Conservation (phyloP, 2,329 filamentous ascomycete genomes). For the Colletotrichum sp. region DNA sequence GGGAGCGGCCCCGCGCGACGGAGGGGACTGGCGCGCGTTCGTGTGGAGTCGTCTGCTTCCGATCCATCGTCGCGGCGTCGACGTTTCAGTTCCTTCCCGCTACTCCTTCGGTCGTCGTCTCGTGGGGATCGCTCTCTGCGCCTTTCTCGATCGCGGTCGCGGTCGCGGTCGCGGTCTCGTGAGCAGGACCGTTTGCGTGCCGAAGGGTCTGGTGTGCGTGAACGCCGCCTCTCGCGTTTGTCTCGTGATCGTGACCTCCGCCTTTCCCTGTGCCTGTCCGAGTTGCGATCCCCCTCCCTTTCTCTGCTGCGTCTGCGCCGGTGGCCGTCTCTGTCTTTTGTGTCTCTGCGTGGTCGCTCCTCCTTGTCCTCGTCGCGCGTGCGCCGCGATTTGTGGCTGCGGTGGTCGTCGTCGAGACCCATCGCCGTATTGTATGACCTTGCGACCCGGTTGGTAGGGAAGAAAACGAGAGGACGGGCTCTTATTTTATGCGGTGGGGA, state of each 20-base stretch:
- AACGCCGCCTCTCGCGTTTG: constrained; percentile 9
- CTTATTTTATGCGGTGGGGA: neutral
- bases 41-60: constrained; percentile 34
- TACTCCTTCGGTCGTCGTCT: constrained; percentile 11
- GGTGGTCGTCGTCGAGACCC: constrained; percentile 15
- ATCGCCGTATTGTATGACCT: neutral
- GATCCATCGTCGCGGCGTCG: neutral
- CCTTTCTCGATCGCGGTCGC: constrained; percentile 27
- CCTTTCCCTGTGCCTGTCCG: constrained; percentile 2
- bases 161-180: constrained; percentile 25
- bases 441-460: neutral
- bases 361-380: constrained; percentile 5
- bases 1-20: constrained; percentile 56
- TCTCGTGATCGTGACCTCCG: constrained; percentile 7
- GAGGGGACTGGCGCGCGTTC: constrained; percentile 26
- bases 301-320: constrained; percentile 15
- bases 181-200: constrained; percentile 8
- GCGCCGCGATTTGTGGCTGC: constrained; percentile 3
- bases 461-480: neutral
- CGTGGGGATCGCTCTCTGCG: constrained; percentile 30
- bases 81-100: constrained; percentile 7
- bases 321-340: neutral
- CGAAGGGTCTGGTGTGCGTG: constrained; percentile 11
- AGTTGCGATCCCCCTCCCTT: neutral
- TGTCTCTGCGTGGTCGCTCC: constrained; percentile 1